Evolutionary conservation across 2,329 filamentous ascomycete species (phyloP), one percentile per base, ranked within the genome.

Genomic region (Monosporascus sp.): DNA sequence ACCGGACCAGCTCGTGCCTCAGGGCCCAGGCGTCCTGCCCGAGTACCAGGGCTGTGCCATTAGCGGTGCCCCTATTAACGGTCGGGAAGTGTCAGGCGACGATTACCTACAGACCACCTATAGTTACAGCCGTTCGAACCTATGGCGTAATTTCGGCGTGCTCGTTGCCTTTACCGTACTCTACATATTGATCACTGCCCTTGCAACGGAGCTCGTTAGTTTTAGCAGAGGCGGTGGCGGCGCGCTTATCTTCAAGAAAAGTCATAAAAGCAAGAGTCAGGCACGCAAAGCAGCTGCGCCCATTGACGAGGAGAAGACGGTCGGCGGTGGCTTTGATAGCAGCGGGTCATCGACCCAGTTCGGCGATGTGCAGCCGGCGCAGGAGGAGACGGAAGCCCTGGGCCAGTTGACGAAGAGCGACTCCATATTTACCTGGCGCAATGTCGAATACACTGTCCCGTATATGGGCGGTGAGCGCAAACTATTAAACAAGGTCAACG

Each of bases 61-160:
- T 3, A 74, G 76, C 3, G 80, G 81, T 1, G 76, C 83, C 0
- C 63, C 68, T 0, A 68, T 75, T 3, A 83, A 82, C 17, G 67
- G 69, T 5, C 57, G 62, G 0, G 62, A 64, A 2, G 80, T 89
- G 5, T 62, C 71, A 0, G 86, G 86, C 0, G 72, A 77, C 15
- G 70, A 69, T 0, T 89, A 85, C 49, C 72, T 89, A 47, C 59
- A 60, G 22, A 68, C 68, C 8, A 73, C 68, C 4, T 86, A 81
- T 57, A 66, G 71, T 2, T 89, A 88, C 63, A 73, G 70, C 5
- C 70, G 78, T 1, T 69, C 72, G 1, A 79, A 89, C 59, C 70
- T 85, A 7, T 89, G 86, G 86, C 83, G 89, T 3, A 91, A 93
- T 65, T 90, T 89, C 62, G 89, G 86, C 34, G 84, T 92, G 3